These are phyloP conservation scores for Nyssa sinensis DNA, from an alignment of 148 eudicot species.

Conservation along the genomic window DNA sequence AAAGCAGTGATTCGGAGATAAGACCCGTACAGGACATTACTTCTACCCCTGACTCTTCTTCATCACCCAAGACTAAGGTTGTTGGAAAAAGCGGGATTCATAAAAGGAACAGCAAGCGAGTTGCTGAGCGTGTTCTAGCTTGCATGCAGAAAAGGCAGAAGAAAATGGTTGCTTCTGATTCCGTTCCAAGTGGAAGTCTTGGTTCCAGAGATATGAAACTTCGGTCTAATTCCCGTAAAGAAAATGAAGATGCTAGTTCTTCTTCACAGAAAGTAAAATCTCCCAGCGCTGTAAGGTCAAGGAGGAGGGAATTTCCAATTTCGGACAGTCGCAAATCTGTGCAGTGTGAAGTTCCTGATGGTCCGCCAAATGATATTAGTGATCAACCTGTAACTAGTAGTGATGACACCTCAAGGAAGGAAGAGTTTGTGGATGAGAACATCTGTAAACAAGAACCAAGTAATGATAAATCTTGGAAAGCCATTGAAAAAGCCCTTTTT, in stretches of 20 bases:
- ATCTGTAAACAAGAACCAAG: conserved; percentile 46
- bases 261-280: conserved; percentile 50
- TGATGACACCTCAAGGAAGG: conserved; percentile 54
- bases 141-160: conserved; percentile 76
- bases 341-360: conserved; percentile 39
- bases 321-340: conserved; percentile 32
- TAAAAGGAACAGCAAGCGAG: conserved; percentile 62
- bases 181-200: conserved; percentile 41
- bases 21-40: conserved; percentile 43
- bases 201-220: conserved; percentile 50
- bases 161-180: conserved; percentile 55
- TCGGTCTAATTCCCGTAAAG: conserved; percentile 45
- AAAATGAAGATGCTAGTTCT: conserved; percentile 48
- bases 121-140: conserved; percentile 61
- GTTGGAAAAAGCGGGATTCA: conserved; percentile 43
- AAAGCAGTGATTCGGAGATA: conserved; percentile 81
- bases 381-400: conserved; percentile 24
- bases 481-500: conserved; percentile 80
- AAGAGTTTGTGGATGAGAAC: conserved; percentile 68
- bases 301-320: conserved; percentile 37
- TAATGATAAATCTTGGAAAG: conserved; percentile 69
- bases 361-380: conserved; percentile 30
- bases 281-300: conserved; percentile 42
- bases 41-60: conserved; percentile 30
- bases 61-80: conserved; percentile 38